These are phyloP conservation scores for Nannochloropsis oceanica DNA, from an alignment of 108 stramenopile genomes.

Conservation along the genomic window DNA sequence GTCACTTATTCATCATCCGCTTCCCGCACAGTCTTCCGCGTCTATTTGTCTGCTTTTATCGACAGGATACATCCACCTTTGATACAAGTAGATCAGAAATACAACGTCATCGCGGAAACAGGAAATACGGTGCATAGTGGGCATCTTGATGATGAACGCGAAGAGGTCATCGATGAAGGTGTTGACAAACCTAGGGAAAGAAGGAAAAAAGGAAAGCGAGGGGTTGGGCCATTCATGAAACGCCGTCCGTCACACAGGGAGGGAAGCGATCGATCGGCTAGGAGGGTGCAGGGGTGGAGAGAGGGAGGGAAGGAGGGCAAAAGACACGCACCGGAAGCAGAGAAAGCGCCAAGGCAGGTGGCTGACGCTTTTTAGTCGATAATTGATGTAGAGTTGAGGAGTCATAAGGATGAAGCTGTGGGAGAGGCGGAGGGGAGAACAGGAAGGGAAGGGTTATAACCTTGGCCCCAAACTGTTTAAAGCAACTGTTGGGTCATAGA, in stretches of 20 bases:
- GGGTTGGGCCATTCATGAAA: too few species aligned
- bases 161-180: constrained; percentile 61
- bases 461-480: too few species aligned
- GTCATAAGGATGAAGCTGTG: constrained; percentile 82
- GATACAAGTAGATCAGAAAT: constrained; percentile 85
- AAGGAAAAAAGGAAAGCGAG: too few species aligned
- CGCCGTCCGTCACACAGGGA: too few species aligned
- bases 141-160: constrained; percentile 89
- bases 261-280: too few species aligned
- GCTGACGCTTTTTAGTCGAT: constrained; percentile 46
- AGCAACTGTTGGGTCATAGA: too few species aligned
- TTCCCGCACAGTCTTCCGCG: neutral
- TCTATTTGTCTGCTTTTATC: constrained; percentile 50
- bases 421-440: constrained; percentile 4
- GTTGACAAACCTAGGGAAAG: too few species aligned
- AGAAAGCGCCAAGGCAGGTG: constrained; percentile 47
- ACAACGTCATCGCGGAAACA: constrained; percentile 91
- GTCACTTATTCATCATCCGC: neutral
- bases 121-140: constrained; percentile 78
- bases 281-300: constrained; percentile 47
- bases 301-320: constrained; percentile 57
- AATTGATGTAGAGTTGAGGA: constrained; percentile 63
- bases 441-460: too few species aligned
- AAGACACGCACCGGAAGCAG: constrained; percentile 27
- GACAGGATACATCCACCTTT: constrained; percentile 80